A percentile compares a stretch with the other conserved stretches of the same genome.
phyloP scores from a whole-genome alignment of 2,329 filamentous ascomycete species.

The Colletotrichum filicis region DNA sequence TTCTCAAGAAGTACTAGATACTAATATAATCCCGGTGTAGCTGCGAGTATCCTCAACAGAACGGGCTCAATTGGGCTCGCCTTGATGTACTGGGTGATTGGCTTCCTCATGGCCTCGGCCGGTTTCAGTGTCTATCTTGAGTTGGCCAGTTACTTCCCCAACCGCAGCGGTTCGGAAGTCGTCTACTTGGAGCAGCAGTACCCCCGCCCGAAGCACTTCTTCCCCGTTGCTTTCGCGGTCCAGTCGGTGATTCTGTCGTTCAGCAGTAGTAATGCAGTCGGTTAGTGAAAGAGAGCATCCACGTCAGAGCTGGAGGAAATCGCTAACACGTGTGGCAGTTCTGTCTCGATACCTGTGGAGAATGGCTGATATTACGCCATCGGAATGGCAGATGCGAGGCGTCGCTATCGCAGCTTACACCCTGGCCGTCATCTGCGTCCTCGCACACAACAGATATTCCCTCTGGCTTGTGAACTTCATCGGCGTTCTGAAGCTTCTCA shows the following conservation, averaged over 20 bases:
- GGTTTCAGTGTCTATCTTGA: slow-evolving; percentile 72
- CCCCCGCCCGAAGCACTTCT: slow-evolving; percentile 71
- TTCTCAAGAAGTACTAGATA: no score
- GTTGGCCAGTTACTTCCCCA: slow-evolving; percentile 73
- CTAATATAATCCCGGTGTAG: slow-evolving; percentile 45
- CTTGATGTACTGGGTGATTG: slow-evolving; percentile 73
- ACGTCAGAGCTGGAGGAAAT: not conserved
- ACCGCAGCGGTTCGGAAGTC: slow-evolving; percentile 72
- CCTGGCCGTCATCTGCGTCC: slow-evolving; percentile 62
- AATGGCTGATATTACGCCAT: slow-evolving; percentile 60
- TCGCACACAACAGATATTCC: slow-evolving; percentile 68
- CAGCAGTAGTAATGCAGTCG: slow-evolving; percentile 72
- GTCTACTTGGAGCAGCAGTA: slow-evolving; percentile 77
- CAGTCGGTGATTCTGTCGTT: slow-evolving; percentile 73
- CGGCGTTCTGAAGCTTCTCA: slow-evolving; percentile 68
- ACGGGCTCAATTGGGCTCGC: slow-evolving; percentile 72
- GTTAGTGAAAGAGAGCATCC: slow-evolving; percentile 38
- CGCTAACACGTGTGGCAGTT: slow-evolving; percentile 58
- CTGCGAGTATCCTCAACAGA: slow-evolving; percentile 66
- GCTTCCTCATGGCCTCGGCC: slow-evolving; percentile 66
- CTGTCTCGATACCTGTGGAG: slow-evolving; percentile 72
- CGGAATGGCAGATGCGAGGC: slow-evolving; percentile 74
- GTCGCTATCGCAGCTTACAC: slow-evolving; percentile 74
- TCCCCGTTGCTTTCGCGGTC: slow-evolving; percentile 73
- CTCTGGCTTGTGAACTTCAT: slow-evolving; percentile 66